Evolutionary conservation across 2,329 filamentous ascomycete genomes (phyloP), one percentile per base, ranked within the genome.

Genomic region (Metarhizium humberi): DNA sequence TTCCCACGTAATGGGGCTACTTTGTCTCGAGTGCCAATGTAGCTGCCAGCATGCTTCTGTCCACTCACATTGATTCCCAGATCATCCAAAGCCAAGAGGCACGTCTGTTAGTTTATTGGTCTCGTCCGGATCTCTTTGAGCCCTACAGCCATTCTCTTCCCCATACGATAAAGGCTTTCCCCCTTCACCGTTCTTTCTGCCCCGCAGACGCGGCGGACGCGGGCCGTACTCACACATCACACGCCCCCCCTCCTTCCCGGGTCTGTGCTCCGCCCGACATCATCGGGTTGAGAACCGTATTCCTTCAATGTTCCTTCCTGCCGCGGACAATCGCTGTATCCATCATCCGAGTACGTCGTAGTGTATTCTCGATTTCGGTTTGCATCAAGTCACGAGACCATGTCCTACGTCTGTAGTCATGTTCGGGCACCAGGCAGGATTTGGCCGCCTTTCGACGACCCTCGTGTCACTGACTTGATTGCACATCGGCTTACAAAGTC

Each of bases 101-200:
- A 20, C 6, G 42, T 45, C 42, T 45, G 14, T 42, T 42, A 6
- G 40, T 40, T 11, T 40, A 11, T 40, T 40, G 14, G 8, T 16
- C 38, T 40, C 2, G 38, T 4, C 38, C 38, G 38, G 32, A 34
- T 34, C 32, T 11, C 38, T 16, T 11, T 40, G 38, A 16, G 29
- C 48, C n/a, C 30, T 43, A 25, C 53, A 47, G 47, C 38, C n/a
- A 25, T 16, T n/a, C 30, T 36, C 16, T 50, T 36, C 29, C 48
- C 48, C 48, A 34, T 36, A 8, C 34, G 16, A 25, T 18, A 16
- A 34, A 38, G 16, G 2, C 8, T 20, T 16, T 16, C 42, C 18
- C 25, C 40, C 43, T 45, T 55, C 54, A 55, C 54, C 54, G 54
- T 43, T 55, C 36, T 53, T 52, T 53, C 14, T 20, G 46, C 34